phyloP scores from a whole-genome alignment of 306 rosid species.

The Rubus idaeus region DNA sequence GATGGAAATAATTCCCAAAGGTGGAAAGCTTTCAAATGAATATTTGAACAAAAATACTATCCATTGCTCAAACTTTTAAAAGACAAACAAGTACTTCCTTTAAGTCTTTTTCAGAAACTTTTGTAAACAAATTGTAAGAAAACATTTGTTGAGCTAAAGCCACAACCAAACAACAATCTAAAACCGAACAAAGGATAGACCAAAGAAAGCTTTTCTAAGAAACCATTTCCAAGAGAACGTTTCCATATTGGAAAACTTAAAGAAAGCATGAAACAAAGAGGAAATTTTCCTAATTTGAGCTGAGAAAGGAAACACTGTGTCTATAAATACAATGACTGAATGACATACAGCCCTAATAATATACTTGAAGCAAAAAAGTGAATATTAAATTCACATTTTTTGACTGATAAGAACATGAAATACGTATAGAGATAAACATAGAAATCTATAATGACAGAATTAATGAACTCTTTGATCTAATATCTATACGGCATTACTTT shows the following conservation, averaged over 20 bases:
- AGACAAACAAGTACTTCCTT: too few relatives aligned
- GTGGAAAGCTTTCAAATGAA: neutral
- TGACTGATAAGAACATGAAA: neutral
- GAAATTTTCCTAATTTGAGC: neutral
- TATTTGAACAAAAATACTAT: neutral
- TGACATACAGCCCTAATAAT: neutral
- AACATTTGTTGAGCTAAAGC: neutral
- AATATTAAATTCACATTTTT: neutral
- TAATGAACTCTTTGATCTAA: slow-evolving; percentile 9
- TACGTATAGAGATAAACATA: neutral
- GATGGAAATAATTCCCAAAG: neutral
- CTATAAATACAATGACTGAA: neutral
- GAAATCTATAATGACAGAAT: neutral
- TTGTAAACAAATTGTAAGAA: neutral
- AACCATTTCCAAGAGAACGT: neutral
- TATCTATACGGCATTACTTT: slow-evolving; percentile 54
- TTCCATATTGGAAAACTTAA: neutral
- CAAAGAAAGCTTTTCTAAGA: neutral
- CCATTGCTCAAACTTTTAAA: neutral
- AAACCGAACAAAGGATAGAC: neutral
- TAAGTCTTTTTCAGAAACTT: neutral
- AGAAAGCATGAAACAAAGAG: neutral
- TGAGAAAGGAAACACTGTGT: neutral
- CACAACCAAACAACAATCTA: neutral
- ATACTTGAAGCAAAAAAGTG: neutral